These are phyloP conservation scores for Pilaira anomala DNA, from an alignment of 192 early-diverging fungal species.

Conservation along the genomic window DNA sequence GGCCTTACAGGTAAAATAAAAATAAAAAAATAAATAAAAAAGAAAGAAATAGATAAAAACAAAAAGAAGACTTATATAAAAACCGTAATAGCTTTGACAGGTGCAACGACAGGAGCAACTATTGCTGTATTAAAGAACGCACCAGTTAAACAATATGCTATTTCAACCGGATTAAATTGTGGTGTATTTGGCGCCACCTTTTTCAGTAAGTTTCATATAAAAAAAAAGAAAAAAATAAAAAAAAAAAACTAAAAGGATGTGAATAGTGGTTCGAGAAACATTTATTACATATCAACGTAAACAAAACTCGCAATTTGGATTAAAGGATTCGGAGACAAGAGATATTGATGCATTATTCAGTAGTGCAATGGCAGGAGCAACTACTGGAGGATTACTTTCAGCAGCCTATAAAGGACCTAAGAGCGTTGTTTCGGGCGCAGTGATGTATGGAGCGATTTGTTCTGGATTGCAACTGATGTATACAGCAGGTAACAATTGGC, in stretches of 20 bases:
- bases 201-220: constrained; percentile 37
- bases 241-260: not conserved
- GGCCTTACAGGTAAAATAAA: constrained; percentile 6
- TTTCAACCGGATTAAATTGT: constrained; percentile 46
- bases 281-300: constrained; percentile 55
- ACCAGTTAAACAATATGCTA: constrained; percentile 41
- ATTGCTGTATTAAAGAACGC: constrained; percentile 44
- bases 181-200: constrained; percentile 51
- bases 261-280: constrained; percentile 57
- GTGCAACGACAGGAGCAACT: constrained; percentile 42
- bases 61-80: too few relatives aligned
- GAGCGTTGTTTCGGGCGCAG: constrained; percentile 50
- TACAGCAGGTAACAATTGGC: constrained; percentile 41
- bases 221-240: not conserved
- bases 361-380: constrained; percentile 54
- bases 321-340: constrained; percentile 57
- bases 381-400: constrained; percentile 56
- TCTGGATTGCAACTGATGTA: constrained; percentile 47
- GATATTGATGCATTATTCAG: constrained; percentile 62
- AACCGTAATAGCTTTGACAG: constrained; percentile 33
- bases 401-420: constrained; percentile 47
- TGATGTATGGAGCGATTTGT: constrained; percentile 52
- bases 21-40: not conserved
- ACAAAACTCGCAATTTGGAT: constrained; percentile 48
- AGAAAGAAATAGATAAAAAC: not conserved